Conservation (phyloP, 768 basidiomycete species). For the Trametes elegans region DNA sequence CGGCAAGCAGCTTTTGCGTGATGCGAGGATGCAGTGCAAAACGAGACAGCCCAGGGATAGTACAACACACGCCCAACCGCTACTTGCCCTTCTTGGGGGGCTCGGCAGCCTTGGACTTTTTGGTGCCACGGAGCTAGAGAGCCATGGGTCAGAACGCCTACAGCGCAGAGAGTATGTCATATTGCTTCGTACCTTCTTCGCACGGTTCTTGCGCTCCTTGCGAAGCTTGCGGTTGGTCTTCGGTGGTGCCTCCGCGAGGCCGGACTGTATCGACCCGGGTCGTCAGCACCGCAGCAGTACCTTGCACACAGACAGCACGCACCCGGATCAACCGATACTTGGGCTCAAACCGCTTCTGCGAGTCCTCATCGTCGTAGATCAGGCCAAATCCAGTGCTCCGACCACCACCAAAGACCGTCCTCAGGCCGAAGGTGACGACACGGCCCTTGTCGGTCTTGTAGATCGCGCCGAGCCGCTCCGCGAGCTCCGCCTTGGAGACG, state of each 20-base stretch:
- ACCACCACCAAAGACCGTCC: constrained; percentile 98
- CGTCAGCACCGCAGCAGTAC: not conserved
- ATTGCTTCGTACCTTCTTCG: constrained; percentile 81
- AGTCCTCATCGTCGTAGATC: constrained; percentile 94
- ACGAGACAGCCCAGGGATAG: constrained; percentile 33
- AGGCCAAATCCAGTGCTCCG: constrained; percentile 95
- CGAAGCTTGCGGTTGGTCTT: constrained; percentile 95
- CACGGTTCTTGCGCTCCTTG: constrained; percentile 99
- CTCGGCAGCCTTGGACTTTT: constrained; percentile 92
- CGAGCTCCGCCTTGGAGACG: constrained; percentile 88
- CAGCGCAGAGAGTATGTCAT: not conserved
- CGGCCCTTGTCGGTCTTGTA: constrained; percentile 93
- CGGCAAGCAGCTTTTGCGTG: constrained; percentile 35
- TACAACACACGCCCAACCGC: constrained; percentile 32
- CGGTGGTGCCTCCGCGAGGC: constrained; percentile 73
- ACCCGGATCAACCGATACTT: constrained; percentile 93
- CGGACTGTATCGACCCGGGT: constrained; percentile 49
- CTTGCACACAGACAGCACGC: constrained; percentile 35
- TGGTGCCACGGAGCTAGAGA: constrained; percentile 85
- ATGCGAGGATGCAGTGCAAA: constrained; percentile 29
- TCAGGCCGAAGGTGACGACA: constrained; percentile 92
- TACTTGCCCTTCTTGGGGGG: constrained; percentile 93
- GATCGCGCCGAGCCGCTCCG: constrained; percentile 85
- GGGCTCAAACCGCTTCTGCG: constrained; percentile 97
- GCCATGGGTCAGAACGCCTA: constrained; percentile 17